These are phyloP conservation scores for Corylus avellana DNA, from an alignment of 306 rosid genomes.

Conservation along the genomic window DNA sequence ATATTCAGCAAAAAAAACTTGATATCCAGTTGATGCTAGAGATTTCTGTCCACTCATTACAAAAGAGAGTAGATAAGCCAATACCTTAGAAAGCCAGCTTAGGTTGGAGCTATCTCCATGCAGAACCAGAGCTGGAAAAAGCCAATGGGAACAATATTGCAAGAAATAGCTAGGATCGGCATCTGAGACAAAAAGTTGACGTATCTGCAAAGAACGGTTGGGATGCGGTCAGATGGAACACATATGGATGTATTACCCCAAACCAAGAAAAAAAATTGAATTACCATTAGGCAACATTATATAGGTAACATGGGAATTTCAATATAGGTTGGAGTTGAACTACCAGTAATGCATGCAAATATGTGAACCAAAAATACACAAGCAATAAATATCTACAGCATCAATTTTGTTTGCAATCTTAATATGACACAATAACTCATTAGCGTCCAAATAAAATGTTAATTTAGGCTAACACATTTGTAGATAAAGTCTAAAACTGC, in stretches of 20 bases:
- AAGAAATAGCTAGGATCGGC: constrained; percentile 75
- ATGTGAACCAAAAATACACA: background rate
- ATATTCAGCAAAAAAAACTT: constrained; percentile 6
- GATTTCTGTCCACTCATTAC: constrained; percentile 19
- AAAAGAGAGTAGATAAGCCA: constrained; percentile 14
- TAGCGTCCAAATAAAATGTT: background rate
- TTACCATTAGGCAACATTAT: background rate
- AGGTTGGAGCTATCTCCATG: constrained; percentile 63
- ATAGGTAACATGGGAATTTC: background rate
- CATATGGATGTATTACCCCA: background rate
- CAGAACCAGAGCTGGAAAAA: constrained; percentile 83
- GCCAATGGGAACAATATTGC: constrained; percentile 85
- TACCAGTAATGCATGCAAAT: background rate
- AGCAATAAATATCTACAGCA: background rate
- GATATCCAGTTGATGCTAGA: constrained; percentile 5
- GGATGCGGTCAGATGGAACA: background rate
- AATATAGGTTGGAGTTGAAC: background rate
- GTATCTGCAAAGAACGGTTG: constrained; percentile 53
- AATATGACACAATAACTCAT: background rate
- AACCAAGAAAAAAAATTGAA: background rate
- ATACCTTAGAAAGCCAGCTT: constrained; percentile 77
- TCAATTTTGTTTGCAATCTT: background rate
- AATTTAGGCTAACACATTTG: background rate
- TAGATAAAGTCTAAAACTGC: background rate
- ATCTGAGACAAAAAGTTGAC: constrained; percentile 75